A percentile compares a stretch with the other conserved stretches of the same genome.
phyloP scores from a whole-genome alignment of 1,284 basidiomycete genomes.

The Leccinum subfulvum region DNA sequence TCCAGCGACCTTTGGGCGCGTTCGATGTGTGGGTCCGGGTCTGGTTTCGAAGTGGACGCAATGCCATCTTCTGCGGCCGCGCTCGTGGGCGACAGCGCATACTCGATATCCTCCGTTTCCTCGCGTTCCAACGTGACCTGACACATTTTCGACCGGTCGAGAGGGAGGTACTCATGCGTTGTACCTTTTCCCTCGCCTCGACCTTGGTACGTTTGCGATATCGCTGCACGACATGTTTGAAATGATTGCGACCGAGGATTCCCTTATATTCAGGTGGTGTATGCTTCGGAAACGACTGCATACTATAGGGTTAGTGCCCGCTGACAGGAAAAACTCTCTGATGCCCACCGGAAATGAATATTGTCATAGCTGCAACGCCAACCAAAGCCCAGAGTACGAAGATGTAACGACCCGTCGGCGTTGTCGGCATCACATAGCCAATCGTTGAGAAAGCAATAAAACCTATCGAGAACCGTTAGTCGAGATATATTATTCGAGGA shows the following conservation, averaged over 20 bases:
- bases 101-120: constrained; percentile 1
- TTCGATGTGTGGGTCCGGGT: neutral
- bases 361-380: constrained; percentile 74
- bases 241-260: constrained; percentile 45
- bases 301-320: constrained; percentile 6
- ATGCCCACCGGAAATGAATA: constrained; percentile 62
- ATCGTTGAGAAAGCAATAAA: constrained; percentile 66
- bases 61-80: neutral
- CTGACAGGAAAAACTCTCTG: neutral
- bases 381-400: constrained; percentile 82
- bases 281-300: constrained; percentile 64
- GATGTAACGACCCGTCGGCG: constrained; percentile 69
- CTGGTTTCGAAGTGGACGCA: constrained; percentile 7
- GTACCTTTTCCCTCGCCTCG: constrained; percentile 12
- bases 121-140: constrained; percentile 1
- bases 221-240: constrained; percentile 47
- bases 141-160: constrained; percentile 3
- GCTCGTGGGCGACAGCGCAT: neutral
- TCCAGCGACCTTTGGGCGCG: constrained; percentile 41
- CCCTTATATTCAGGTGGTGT: constrained; percentile 49
- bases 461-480: constrained; percentile 34
- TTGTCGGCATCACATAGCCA: constrained; percentile 63
- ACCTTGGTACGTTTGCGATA: constrained; percentile 37
- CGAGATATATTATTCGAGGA: constrained; percentile 4
- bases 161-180: constrained; percentile 1